Percentiles rank a stretch among this genome's conserved stretches.
These are phyloP conservation scores for Chlorella sp. DNA, from an alignment of 139 green algal species.

Conservation along the genomic window DNA sequence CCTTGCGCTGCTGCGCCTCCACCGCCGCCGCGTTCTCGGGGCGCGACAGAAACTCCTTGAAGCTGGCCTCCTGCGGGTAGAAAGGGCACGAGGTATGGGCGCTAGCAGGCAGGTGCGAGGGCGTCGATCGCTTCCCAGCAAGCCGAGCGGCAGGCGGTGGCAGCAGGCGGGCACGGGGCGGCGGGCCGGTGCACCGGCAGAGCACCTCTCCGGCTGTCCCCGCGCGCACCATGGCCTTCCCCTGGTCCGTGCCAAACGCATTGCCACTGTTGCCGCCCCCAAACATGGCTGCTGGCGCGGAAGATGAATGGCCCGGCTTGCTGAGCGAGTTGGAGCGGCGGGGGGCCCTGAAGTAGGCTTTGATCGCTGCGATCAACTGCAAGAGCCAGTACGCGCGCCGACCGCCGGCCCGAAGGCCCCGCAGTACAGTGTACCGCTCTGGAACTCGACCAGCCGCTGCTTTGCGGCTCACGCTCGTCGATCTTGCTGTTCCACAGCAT, in stretches of 20 bases:
- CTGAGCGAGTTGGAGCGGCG: neutral
- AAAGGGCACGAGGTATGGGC: no score
- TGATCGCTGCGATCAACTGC: neutral
- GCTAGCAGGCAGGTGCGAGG: no score
- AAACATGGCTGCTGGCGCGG: slow-evolving; percentile 17
- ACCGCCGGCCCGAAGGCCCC: no score
- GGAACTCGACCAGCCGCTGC: slow-evolving; percentile 21
- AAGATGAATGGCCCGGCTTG: no score
- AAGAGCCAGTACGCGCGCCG: neutral
- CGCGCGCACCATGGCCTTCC: slow-evolving; percentile 25
- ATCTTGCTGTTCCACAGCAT: no score
- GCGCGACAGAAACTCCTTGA: slow-evolving; percentile 67
- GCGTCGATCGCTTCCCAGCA: no score
- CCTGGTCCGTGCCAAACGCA: slow-evolving; percentile 8
- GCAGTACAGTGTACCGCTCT: neutral
- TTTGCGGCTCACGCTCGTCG: no score
- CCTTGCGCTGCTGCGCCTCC: slow-evolving; percentile 67
- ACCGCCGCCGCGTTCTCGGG: slow-evolving; percentile 70
- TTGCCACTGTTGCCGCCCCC: neutral
- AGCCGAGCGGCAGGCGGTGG: no score
- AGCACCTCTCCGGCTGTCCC: no score
- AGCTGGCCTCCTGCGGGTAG: slow-evolving; percentile 57
- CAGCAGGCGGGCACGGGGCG: no score
- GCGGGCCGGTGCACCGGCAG: no score
- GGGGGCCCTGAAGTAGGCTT: neutral